Percentiles rank a stretch among this genome's conserved stretches.
phyloP scores from a whole-genome alignment of 768 basidiomycete species.

The Pleurotus platypus region DNA sequence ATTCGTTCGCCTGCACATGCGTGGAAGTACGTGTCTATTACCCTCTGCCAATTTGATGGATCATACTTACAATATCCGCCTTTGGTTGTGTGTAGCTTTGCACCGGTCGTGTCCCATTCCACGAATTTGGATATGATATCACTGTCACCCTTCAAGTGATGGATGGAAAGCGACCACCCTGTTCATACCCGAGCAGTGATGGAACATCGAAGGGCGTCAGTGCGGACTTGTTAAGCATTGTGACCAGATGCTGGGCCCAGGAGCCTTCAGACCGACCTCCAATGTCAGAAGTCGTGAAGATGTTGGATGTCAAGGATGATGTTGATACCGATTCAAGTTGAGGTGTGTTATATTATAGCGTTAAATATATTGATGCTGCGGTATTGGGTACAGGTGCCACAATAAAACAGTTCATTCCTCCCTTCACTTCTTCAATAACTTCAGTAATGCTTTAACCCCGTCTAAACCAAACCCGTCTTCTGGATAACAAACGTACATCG shows the following conservation, averaged over 20 bases:
- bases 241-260: conserved; percentile 2
- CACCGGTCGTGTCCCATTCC: conserved; percentile 18
- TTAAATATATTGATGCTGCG: no score
- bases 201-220: not conserved
- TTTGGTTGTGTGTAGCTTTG: conserved; percentile 26
- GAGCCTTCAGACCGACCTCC: not conserved
- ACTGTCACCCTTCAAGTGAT: conserved; percentile 16
- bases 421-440: conserved; percentile 30
- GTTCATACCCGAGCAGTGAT: not conserved
- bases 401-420: no score
- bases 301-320: not conserved
- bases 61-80: conserved; percentile 10
- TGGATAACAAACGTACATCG: conserved; percentile 51
- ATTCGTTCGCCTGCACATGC: conserved; percentile 23
- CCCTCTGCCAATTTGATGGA: not conserved
- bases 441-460: conserved; percentile 39
- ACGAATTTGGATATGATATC: conserved; percentile 12
- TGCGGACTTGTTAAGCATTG: conserved; percentile 2
- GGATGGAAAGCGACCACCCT: conserved; percentile 2
- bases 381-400: no score
- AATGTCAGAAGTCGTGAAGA: not conserved
- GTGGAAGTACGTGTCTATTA: conserved; percentile 19
- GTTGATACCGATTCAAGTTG: not conserved
- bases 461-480: conserved; percentile 44
- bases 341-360: no score